Evolutionary conservation across 129 eudicot genomes (phyloP).

Genomic region (Flaveria robusta): DNA sequence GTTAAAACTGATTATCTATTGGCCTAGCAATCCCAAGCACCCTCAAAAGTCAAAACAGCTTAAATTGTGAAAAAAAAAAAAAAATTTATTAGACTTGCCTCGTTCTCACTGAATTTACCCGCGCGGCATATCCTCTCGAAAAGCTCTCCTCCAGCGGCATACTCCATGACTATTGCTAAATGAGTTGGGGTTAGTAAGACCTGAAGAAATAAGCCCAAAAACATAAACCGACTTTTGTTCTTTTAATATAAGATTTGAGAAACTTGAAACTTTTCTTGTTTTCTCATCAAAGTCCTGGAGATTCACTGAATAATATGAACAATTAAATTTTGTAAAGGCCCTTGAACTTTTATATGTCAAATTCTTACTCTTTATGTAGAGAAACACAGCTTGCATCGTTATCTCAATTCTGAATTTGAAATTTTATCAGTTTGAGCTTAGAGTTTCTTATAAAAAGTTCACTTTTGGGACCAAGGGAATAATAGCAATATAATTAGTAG

Average conservation of each 20-base stretch:
- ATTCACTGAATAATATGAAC: too few relatives aligned
- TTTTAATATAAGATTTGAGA: neutral
- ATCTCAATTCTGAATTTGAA: neutral
- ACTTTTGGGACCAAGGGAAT: conserved; percentile 7
- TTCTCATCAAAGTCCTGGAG: too few relatives aligned
- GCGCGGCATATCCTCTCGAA: conserved; percentile 58
- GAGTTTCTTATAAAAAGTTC: neutral
- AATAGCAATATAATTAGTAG: conserved; percentile 8
- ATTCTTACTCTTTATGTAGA: neutral
- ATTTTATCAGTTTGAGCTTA: neutral
- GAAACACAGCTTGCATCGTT: neutral
- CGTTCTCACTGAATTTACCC: conserved; percentile 66
- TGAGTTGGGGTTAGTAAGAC: conserved; percentile 77
- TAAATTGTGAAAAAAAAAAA: neutral
- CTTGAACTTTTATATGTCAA: conserved; percentile 4
- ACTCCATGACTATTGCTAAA: conserved; percentile 83
- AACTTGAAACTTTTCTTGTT: neutral
- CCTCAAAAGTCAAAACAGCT: neutral
- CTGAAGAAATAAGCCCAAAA: conserved; percentile 33
- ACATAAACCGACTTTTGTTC: neutral
- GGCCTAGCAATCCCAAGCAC: neutral
- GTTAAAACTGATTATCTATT: neutral
- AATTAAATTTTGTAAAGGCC: neutral
- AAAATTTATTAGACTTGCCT: conserved; percentile 36
- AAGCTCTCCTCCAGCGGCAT: conserved; percentile 88